Evolutionary conservation across 1,139 yeast species (phyloP), one percentile per base, ranked within the genome.

Genomic region (Cylindricascospora bacillispora): DNA sequence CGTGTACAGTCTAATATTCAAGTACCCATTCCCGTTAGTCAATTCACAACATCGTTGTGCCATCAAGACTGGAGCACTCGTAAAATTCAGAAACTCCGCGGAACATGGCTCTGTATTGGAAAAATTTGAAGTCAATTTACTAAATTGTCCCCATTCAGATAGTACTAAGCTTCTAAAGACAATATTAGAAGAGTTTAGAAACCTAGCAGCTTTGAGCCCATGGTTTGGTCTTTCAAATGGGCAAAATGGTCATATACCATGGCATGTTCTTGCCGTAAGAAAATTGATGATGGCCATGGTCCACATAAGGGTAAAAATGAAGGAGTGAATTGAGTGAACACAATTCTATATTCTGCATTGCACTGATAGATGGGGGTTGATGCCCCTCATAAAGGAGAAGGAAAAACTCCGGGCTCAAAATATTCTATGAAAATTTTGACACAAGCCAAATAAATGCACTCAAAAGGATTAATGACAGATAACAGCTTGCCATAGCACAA

Each of bases 201-300:
- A 73, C 31, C 50, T 82, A 37, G 72, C 78, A 1, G 64, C 73
- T 1, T 39, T 60, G 26, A 59, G 63, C 15, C 54, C 60, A 2
- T 47, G 63, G 40, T 54, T 60, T 22, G 67, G 68, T 1, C 59
- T 62, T 12, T 53, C 60, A 10, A 53, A 51, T 15, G 51, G 54
- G 2, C 45, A 45, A 10, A 47, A 57, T 18, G 55, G 65, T 0
- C 57, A 65, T 23, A 59, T 76, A 2, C 95, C 95, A n/a, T 80
- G 93, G 83, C 94, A 83, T 52, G 65, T 82, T 18, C 60, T 70
- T 18, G 82, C 93, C 0, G 93, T 82, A 5, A 67, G 70, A 19
- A 81, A 79, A 47, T 63, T 75, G 41, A 52, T 78, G 45, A 68
- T 63, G 27, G 54, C 54, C 15, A 38, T 67, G 22, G 58, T 61